phyloP scores from a whole-genome alignment of 768 basidiomycete genomes.

The Leccinum subtestaceum region DNA sequence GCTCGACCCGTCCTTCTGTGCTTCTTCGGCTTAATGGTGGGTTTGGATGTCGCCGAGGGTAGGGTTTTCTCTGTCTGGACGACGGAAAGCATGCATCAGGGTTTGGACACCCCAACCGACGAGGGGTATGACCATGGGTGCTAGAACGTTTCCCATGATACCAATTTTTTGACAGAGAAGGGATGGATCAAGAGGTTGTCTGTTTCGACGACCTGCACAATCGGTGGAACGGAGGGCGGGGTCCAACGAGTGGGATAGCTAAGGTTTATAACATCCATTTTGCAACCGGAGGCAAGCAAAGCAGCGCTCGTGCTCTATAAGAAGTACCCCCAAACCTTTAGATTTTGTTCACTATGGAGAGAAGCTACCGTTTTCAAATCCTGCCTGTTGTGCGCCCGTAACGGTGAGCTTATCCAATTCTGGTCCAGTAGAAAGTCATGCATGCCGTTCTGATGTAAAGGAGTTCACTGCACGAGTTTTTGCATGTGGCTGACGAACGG shows the following conservation, averaged over 20 bases:
- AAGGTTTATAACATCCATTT: not conserved
- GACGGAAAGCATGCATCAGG: not conserved
- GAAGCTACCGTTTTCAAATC: not conserved
- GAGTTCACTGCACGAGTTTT: too few species aligned
- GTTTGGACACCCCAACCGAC: not conserved
- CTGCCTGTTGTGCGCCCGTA: too few species aligned
- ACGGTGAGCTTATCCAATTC: not conserved
- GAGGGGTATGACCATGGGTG: not conserved
- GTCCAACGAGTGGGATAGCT: not conserved
- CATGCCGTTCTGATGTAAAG: too few species aligned
- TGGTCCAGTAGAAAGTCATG: not conserved
- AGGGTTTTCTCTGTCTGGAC: slow-evolving; percentile 6
- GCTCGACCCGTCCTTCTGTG: slow-evolving; percentile 1
- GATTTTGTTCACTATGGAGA: not conserved
- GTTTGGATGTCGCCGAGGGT: slow-evolving; percentile 7
- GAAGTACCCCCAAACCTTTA: not conserved
- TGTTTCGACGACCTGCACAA: not conserved
- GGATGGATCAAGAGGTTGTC: not conserved
- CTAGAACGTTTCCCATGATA: slow-evolving; percentile 6
- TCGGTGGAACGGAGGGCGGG: not conserved
- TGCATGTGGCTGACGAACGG: too few species aligned
- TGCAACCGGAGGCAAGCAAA: not conserved
- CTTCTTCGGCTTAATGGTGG: slow-evolving; percentile 7
- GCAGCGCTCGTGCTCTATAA: not conserved
- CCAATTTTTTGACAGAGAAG: not conserved